Conservation (phyloP, 2,329 filamentous ascomycete genomes). For the Dactylonectria macrodidyma region DNA sequence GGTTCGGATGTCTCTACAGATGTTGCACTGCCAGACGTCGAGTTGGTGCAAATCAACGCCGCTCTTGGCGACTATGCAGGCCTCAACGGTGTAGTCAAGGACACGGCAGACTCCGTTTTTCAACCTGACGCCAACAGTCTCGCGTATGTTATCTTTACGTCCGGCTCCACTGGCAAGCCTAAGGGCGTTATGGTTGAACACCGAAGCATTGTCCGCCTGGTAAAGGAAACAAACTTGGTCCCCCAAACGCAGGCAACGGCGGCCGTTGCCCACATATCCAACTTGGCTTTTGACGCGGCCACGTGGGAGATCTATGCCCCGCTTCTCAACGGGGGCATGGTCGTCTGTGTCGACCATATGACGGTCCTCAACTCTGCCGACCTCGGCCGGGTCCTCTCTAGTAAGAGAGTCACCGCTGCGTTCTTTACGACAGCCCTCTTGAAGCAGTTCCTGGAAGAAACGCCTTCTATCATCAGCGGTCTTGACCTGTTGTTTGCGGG, state of each 20-base stretch:
- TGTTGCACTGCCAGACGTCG: constrained; percentile 1
- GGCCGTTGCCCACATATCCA: not conserved
- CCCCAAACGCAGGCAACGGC: not conserved
- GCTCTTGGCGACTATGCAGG: too few relatives aligned
- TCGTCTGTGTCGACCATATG: constrained; percentile 1
- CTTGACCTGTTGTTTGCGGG: constrained; percentile 31
- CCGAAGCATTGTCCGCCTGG: not conserved
- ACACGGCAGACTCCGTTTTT: too few relatives aligned
- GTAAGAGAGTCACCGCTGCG: constrained; percentile 7
- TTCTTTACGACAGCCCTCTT: constrained; percentile 36
- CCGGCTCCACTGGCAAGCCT: not conserved
- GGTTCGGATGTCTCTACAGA: not conserved
- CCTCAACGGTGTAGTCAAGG: too few relatives aligned
- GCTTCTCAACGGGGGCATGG: not conserved
- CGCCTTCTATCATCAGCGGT: constrained; percentile 1
- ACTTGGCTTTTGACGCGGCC: not conserved
- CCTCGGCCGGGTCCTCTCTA: constrained; percentile 14
- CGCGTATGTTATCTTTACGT: constrained; percentile 1
- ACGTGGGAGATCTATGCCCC: constrained; percentile 5
- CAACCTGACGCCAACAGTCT: not conserved
- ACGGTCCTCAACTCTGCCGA: not conserved
- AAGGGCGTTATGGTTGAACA: constrained; percentile 4
- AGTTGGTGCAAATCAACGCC: not conserved
- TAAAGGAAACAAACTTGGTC: not conserved
- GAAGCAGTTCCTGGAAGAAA: constrained; percentile 37